These are phyloP conservation scores for Myrica gale DNA, from an alignment of 306 rosid species.

Conservation along the genomic window DNA sequence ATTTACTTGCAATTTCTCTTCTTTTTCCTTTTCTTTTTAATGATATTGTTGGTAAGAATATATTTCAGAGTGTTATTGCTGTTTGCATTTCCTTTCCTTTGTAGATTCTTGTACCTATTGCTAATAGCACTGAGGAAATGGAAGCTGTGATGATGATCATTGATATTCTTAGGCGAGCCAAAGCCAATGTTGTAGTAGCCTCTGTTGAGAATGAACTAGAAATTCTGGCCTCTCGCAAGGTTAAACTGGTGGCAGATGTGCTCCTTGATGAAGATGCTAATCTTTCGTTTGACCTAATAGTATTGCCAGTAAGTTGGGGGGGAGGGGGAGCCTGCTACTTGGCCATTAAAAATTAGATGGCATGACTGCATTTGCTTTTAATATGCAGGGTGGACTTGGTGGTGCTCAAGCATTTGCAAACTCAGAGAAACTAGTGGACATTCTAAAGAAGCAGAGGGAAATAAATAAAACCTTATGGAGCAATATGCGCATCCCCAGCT, in stretches of 20 bases:
- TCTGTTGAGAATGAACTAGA: slow-evolving; percentile 72
- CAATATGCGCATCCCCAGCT: slow-evolving; percentile 96
- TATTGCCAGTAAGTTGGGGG: slow-evolving; percentile 69
- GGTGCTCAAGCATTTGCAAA: slow-evolving; percentile 91
- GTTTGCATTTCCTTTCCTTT: slow-evolving; percentile 26
- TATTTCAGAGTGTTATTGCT: background rate
- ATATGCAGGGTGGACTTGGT: slow-evolving; percentile 84
- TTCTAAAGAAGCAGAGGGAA: slow-evolving; percentile 70
- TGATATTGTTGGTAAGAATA: background rate
- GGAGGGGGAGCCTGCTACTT: background rate
- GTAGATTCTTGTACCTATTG: slow-evolving; percentile 91
- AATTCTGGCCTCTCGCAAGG: slow-evolving; percentile 69
- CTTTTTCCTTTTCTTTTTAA: background rate
- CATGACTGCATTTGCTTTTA: slow-evolving; percentile 21
- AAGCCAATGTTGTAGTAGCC: slow-evolving; percentile 85
- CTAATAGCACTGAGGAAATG: slow-evolving; percentile 92
- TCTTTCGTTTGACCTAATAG: slow-evolving; percentile 70
- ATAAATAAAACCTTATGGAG: slow-evolving; percentile 81
- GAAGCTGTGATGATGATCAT: slow-evolving; percentile 77
- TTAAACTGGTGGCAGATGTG: slow-evolving; percentile 82
- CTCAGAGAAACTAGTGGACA: slow-evolving; percentile 61
- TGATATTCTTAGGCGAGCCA: slow-evolving; percentile 74
- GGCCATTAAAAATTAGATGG: slow-evolving; percentile 3
- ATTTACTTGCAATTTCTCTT: background rate
- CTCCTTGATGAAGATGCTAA: slow-evolving; percentile 73